These are phyloP conservation scores for Thermochaetoides thermophila DNA, from an alignment of 495 filamentous ascomycete genomes.

Conservation along the genomic window DNA sequence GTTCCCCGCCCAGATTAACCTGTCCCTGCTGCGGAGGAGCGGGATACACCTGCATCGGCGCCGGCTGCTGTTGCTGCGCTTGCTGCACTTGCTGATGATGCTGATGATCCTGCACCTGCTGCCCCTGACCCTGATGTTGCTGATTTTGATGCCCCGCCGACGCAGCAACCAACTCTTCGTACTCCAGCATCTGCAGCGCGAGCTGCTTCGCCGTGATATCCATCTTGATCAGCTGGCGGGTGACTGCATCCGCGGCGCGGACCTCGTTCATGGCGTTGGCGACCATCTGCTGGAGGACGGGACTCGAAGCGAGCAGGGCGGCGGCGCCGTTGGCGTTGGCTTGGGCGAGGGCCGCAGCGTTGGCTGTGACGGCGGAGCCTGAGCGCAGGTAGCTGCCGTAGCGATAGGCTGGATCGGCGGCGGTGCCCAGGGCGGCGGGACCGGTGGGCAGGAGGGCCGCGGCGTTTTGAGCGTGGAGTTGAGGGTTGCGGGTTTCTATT, in stretches of 20 bases:
- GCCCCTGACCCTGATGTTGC: too few relatives aligned
- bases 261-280: conserved; percentile 27
- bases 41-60: too few relatives aligned
- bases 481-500: conserved; percentile 18
- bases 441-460: conserved; percentile 7
- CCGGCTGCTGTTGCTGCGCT: too few relatives aligned
- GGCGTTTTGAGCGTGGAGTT: conserved; percentile 10
- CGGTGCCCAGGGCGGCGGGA: conserved; percentile 14
- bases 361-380: conserved; percentile 9
- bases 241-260: conserved; percentile 24
- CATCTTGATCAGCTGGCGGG: conserved; percentile 26
- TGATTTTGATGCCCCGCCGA: too few relatives aligned
- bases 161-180: conserved; percentile 28
- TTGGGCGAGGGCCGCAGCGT: conserved; percentile 3
- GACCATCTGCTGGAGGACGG: conserved; percentile 23
- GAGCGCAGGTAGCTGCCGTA: conserved; percentile 11
- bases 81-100: too few relatives aligned
- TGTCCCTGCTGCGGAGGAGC: too few relatives aligned
- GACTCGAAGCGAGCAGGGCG: conserved; percentile 19
- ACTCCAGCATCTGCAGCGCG: conserved; percentile 27
- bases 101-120: too few relatives aligned
- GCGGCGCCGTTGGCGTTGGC: conserved; percentile 8
- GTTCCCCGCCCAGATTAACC: too few relatives aligned
- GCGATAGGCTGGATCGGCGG: conserved; percentile 12
- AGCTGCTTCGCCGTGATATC: conserved; percentile 28